phyloP scores from a whole-genome alignment of 371 early-diverging fungal species.

The Fennellomyces sp. region DNA sequence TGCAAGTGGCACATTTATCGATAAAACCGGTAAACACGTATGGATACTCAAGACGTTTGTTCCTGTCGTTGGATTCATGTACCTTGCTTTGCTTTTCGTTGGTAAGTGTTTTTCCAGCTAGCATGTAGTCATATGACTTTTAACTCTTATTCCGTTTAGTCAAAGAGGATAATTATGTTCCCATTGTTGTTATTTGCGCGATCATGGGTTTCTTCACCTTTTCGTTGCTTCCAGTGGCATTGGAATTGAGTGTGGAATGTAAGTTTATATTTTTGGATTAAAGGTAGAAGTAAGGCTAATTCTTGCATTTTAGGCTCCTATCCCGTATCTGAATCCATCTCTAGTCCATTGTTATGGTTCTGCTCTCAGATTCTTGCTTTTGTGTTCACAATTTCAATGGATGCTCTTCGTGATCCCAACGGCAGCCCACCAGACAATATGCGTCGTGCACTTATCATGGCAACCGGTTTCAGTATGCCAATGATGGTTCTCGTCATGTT shows the following conservation, averaged over 20 bases:
- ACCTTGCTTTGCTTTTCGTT: constrained; percentile 54
- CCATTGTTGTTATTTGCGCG: constrained; percentile 30
- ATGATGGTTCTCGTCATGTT: constrained; percentile 23
- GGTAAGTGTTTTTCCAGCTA: constrained; percentile 26
- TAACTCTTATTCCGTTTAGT: constrained; percentile 20
- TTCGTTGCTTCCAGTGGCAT: constrained; percentile 42
- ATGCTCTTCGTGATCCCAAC: constrained; percentile 33
- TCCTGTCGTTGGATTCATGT: constrained; percentile 51
- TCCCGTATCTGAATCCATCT: constrained; percentile 46
- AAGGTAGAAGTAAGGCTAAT: neutral
- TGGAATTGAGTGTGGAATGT: constrained; percentile 53
- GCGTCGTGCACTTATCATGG: constrained; percentile 35
- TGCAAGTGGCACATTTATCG: constrained; percentile 38
- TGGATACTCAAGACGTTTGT: constrained; percentile 42
- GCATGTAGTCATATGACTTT: neutral
- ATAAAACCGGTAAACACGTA: constrained; percentile 53
- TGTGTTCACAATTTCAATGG: constrained; percentile 33
- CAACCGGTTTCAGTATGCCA: constrained; percentile 32
- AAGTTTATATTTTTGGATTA: constrained; percentile 8
- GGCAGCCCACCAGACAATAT: constrained; percentile 32
- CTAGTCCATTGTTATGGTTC: constrained; percentile 46
- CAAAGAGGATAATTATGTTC: constrained; percentile 28
- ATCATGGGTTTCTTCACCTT: constrained; percentile 45
- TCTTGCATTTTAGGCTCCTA: constrained; percentile 31
- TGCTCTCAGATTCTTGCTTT: constrained; percentile 41